These are phyloP conservation scores for Aspergillus melleus DNA, from an alignment of 2,329 filamentous ascomycete genomes.

Conservation along the genomic window DNA sequence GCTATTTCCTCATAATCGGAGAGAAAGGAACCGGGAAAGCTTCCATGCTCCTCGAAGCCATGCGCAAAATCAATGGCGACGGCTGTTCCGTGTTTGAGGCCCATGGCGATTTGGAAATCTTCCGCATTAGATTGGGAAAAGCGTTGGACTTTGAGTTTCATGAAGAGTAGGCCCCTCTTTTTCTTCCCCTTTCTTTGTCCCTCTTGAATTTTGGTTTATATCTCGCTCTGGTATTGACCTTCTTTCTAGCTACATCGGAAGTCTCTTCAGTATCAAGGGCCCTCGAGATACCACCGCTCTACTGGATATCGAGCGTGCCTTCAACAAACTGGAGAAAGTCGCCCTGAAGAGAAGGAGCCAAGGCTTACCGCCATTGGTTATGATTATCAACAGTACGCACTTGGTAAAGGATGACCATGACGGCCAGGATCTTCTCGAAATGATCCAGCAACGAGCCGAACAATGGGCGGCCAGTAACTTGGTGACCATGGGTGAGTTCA, in stretches of 20 bases:
- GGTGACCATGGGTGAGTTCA: conserved; percentile 63
- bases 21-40: conserved; percentile 97
- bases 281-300: conserved; percentile 89
- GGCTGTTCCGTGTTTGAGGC: conserved; percentile 95
- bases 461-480: conserved; percentile 93
- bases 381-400: conserved; percentile 94
- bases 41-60: conserved; percentile 92
- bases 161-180: conserved; percentile 69
- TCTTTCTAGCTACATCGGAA: conserved; percentile 65
- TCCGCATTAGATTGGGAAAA: conserved; percentile 88
- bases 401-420: conserved; percentile 88
- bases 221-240: conserved; percentile 10
- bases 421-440: conserved; percentile 87
- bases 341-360: conserved; percentile 65
- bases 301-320: conserved; percentile 90
- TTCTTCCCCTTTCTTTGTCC: not conserved
- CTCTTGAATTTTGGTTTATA: no score
- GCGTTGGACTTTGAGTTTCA: conserved; percentile 95
- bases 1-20: conserved; percentile 88
- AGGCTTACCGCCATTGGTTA: conserved; percentile 70
- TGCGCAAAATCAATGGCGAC: conserved; percentile 87
- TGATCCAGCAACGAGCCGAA: conserved; percentile 93
- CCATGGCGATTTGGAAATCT: conserved; percentile 91
- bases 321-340: conserved; percentile 98
- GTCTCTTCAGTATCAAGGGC: conserved; percentile 90